Percentiles rank a stretch among this genome's conserved stretches.
phyloP scores from a whole-genome alignment of 441 rosid species.

The Syzygium syzygioides region DNA sequence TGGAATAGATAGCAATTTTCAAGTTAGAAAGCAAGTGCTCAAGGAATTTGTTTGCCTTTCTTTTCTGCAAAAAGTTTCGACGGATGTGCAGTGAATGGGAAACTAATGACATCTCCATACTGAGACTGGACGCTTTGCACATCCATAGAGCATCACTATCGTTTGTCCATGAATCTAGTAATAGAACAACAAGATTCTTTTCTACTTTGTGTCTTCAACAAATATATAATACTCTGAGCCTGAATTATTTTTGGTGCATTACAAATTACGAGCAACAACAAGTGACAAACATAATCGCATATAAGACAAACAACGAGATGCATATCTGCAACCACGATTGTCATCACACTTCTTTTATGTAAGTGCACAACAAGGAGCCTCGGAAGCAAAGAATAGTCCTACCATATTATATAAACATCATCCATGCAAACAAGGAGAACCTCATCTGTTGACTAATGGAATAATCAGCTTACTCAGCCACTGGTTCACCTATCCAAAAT shows the following conservation, averaged over 20 bases:
- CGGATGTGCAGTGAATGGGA: not conserved
- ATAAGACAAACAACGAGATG: too few species aligned
- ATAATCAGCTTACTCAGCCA: not conserved
- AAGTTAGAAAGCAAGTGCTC: not conserved
- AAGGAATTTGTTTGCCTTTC: not conserved
- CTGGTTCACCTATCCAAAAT: not conserved
- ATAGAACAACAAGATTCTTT: too few species aligned
- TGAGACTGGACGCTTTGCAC: not conserved
- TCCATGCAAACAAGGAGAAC: not conserved
- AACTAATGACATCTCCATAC: not conserved
- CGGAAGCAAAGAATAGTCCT: not conserved
- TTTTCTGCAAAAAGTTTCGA: not conserved
- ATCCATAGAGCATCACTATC: not conserved
- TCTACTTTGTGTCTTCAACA: not conserved
- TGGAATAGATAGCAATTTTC: not conserved
- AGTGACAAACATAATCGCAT: not conserved
- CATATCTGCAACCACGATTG: not conserved
- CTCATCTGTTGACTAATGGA: not conserved
- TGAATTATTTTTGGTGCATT: not conserved
- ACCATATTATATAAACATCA: not conserved
- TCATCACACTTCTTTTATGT: not conserved
- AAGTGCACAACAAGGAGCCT: not conserved
- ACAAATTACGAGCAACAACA: not conserved
- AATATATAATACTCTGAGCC: too few species aligned
- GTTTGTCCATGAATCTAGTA: not conserved